These are phyloP conservation scores for Xylariaceae sp. DNA, from an alignment of 2,329 filamentous ascomycete genomes.

Conservation along the genomic window DNA sequence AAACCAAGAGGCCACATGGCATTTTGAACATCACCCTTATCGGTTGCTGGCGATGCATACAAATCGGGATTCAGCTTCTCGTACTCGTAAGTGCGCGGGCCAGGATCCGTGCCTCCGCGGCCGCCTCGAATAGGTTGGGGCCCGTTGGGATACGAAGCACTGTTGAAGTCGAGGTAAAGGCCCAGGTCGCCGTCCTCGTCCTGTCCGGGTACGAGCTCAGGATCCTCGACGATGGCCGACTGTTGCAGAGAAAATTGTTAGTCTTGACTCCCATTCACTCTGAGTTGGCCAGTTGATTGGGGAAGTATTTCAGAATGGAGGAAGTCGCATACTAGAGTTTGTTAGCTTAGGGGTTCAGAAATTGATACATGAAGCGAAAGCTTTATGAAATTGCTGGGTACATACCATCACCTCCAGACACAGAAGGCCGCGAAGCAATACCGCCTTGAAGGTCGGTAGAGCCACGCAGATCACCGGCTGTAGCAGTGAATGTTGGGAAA, in stretches of 20 bases:
- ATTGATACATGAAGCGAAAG: no score
- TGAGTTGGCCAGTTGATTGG: no score
- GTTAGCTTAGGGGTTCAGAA: no score
- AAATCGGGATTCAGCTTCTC: slow-evolving; percentile 53
- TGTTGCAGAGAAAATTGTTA: no score
- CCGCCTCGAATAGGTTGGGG: slow-evolving; percentile 53
- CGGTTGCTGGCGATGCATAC: slow-evolving; percentile 52
- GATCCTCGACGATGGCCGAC: slow-evolving; percentile 36
- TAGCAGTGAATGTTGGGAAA: slow-evolving; percentile 34
- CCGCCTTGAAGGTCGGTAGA: slow-evolving; percentile 38
- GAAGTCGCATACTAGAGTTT: no score
- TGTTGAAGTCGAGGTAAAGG: slow-evolving; percentile 50
- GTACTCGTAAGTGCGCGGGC: slow-evolving; percentile 47
- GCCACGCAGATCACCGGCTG: slow-evolving; percentile 40
- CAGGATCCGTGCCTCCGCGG: slow-evolving; percentile 47
- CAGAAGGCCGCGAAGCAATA: slow-evolving; percentile 34
- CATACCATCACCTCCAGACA: slow-evolving; percentile 30
- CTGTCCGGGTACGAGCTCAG: slow-evolving; percentile 46
- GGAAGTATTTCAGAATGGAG: no score
- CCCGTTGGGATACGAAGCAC: slow-evolving; percentile 34
- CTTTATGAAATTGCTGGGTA: no score
- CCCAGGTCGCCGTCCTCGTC: slow-evolving; percentile 47
- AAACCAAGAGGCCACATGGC: slow-evolving; percentile 54
- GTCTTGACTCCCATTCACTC: no score
- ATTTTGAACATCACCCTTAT: slow-evolving; percentile 44